Percentiles rank a stretch among this genome's conserved stretches.
Evolutionary conservation across 257 asterid genomes (phyloP).

Genomic region (Paulownia fortunei): DNA sequence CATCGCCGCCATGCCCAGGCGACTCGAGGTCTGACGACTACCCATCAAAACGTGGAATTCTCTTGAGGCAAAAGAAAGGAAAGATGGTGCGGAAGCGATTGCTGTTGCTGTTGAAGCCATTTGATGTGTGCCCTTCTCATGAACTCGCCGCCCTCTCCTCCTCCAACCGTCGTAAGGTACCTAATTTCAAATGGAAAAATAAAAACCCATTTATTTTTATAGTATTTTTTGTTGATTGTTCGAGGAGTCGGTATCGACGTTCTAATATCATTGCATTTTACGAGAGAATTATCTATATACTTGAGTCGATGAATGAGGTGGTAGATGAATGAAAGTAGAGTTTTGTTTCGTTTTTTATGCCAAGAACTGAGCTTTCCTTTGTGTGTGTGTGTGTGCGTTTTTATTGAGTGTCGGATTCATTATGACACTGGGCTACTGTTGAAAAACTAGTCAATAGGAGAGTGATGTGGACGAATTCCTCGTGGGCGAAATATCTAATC

Average conservation of each 20-base stretch:
- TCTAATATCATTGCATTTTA: no score
- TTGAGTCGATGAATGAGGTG: not conserved
- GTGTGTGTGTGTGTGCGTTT: no score
- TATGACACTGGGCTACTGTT: not conserved
- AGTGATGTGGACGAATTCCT: not conserved
- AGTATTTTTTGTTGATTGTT: not conserved
- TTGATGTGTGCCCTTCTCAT: slow-evolving; percentile 53
- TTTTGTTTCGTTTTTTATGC: not conserved
- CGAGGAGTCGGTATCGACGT: not conserved
- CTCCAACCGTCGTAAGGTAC: slow-evolving; percentile 58
- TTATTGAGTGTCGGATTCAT: not conserved
- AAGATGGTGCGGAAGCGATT: slow-evolving; percentile 71
- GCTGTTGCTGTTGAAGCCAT: slow-evolving; percentile 66
- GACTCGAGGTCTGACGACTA: not conserved
- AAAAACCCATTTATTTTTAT: not conserved
- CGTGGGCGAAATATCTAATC: not conserved
- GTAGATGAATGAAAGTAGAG: not conserved
- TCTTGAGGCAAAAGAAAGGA: not conserved
- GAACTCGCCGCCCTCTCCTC: slow-evolving; percentile 37
- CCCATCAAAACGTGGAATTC: not conserved
- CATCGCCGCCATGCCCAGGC: slow-evolving; percentile 22
- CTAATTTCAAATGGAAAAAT: not conserved
- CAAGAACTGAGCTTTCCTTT: not conserved
- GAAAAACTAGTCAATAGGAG: not conserved
- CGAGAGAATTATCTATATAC: not conserved